Base-by-base conservation (phyloP, 1,139 yeast species). In the Ashbya aceris region DNA sequence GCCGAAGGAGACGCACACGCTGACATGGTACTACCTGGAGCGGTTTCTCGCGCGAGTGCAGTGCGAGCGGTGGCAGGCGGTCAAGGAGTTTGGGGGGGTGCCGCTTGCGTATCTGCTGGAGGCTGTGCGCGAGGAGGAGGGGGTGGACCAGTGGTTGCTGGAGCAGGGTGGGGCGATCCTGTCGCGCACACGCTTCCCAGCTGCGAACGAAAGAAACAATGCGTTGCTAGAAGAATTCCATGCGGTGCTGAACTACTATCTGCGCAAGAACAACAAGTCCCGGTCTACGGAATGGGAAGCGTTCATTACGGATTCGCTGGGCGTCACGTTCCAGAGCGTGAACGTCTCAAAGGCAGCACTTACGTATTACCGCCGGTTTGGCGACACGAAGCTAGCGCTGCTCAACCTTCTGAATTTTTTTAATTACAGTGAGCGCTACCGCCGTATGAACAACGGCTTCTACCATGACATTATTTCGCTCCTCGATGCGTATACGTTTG, bases 171-270 rank as follows among this genome's bases (percentile, higher is more conserved):
- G 50, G 2, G 33, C 42, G 6, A 44, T 60, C 6, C 52, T 62
- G 36, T 46, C 48, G 11, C 39, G 49, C 1, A 46, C 67, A 2
- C 54, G 56, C 6, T 70, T 73, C 43, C 79, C 79, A 0, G 61
- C 54, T 30, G 74, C 79, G 2, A 57, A 65, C 6, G 69, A 70
- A 38, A 13, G 55, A 1, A 73, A 72, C 48, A 54, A 59, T 55
- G 17, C 54, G 47, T 43, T 58, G 54, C 40, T 61, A 51, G 57
- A 64, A 60, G 54, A 62, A 49, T 54, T 61, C 33, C 55, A 52
- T 38, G 27, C 49, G 1, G 50, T 55, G 27, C 43, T 60, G 36
- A 55, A 55, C 17, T 40, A 47, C 29, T 55, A 51, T 39, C 54
- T 59, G 38, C 44, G 40, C 36, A 45, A 30, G 13, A 31, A 23